phyloP scores from a whole-genome alignment of 2,329 filamentous ascomycete genomes.

The Sporothrix pseudoabietina region DNA sequence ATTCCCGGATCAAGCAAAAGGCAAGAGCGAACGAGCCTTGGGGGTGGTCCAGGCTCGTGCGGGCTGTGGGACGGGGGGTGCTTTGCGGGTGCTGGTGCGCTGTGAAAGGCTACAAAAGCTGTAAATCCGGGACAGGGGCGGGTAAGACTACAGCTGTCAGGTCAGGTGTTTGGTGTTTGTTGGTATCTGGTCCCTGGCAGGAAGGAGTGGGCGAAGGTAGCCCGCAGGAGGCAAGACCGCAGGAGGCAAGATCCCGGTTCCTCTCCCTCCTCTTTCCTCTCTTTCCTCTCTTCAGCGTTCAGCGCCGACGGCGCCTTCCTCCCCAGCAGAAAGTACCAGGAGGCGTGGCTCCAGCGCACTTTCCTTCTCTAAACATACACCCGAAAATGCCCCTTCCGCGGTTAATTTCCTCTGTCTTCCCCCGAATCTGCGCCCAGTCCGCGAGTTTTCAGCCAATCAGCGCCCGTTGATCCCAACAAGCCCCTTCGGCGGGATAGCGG shows the following conservation, averaged over 20 bases:
- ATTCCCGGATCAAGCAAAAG: constrained; percentile 21
- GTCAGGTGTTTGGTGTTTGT: background rate
- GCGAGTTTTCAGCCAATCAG: constrained; percentile 25
- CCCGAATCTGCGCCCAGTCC: background rate
- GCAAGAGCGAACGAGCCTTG: background rate
- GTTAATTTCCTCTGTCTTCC: constrained; percentile 20
- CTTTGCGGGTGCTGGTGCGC: background rate
- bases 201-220: background rate
- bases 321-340: background rate
- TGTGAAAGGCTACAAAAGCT: background rate
- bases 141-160: constrained; percentile 13
- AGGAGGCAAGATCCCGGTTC: constrained; percentile 8
- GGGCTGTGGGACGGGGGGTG: constrained; percentile 10
- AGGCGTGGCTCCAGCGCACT: constrained; percentile 8
- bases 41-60: constrained; percentile 15
- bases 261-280: too few relatives aligned
- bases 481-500: constrained; percentile 18
- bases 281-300: background rate
- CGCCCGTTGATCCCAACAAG: constrained; percentile 5
- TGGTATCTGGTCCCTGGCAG: background rate
- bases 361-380: constrained; percentile 7
- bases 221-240: background rate
- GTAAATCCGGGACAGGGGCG: constrained; percentile 3
- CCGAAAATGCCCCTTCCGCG: constrained; percentile 19
- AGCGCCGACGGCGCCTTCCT: background rate